Conservation (phyloP, 2,329 filamentous ascomycete genomes). For the Fusarium proliferatum region DNA sequence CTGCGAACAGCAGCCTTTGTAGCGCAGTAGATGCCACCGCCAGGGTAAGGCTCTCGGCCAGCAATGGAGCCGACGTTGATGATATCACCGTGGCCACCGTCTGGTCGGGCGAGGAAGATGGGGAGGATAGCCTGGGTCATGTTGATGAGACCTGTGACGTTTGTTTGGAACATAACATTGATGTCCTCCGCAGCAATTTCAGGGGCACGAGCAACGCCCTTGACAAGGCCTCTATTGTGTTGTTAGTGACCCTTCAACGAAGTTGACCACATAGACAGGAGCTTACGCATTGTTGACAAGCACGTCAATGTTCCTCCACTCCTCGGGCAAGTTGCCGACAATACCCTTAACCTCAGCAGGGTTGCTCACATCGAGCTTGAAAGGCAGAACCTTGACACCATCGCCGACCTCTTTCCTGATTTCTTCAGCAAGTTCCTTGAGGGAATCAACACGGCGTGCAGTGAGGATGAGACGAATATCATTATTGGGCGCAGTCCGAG, state of each 20-base stretch:
- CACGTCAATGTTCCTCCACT: conserved; percentile 86
- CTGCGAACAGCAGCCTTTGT: conserved; percentile 89
- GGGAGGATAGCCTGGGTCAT: conserved; percentile 93
- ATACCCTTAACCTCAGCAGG: conserved; percentile 79
- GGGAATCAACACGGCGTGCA: conserved; percentile 82
- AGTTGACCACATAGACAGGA: not conserved
- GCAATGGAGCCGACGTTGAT: conserved; percentile 95
- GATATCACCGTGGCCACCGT: conserved; percentile 88
- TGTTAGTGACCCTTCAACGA: conserved; percentile 10
- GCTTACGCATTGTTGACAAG: conserved; percentile 96
- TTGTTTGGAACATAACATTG: conserved; percentile 88
- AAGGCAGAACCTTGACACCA: conserved; percentile 83
- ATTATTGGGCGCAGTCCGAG: conserved; percentile 80
- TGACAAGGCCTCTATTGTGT: conserved; percentile 79
- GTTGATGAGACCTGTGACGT: conserved; percentile 94
- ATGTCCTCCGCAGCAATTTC: conserved; percentile 86
- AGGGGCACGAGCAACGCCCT: conserved; percentile 86
- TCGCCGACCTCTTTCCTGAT: conserved; percentile 81
- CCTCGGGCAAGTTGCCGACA: conserved; percentile 77
- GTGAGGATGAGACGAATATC: conserved; percentile 87
- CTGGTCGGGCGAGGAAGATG: conserved; percentile 79
- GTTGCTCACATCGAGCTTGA: conserved; percentile 89
- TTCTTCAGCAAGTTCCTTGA: conserved; percentile 80
- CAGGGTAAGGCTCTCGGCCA: conserved; percentile 83
- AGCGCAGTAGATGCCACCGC: conserved; percentile 92